Evolutionary conservation across 2,329 filamentous ascomycete genomes (phyloP).

Genomic region (Zymoseptoria brevis): DNA sequence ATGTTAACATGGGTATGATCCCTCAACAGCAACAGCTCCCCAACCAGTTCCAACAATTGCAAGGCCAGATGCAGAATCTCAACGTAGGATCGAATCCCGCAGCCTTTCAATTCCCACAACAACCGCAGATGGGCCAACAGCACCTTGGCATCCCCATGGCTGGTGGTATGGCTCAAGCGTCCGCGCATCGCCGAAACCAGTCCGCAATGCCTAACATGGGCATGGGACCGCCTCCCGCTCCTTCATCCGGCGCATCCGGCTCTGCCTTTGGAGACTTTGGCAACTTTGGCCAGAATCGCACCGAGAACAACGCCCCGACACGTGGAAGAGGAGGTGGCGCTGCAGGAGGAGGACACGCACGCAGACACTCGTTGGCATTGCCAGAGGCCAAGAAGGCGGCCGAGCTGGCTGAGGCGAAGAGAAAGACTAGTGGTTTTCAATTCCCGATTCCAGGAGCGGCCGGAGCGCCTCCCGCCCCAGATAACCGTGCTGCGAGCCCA

Average conservation of each 20-base stretch:
- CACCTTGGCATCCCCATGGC: conserved; percentile 64
- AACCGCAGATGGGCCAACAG: conserved; percentile 51
- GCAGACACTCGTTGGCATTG: conserved; percentile 87
- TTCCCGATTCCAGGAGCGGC: conserved; percentile 72
- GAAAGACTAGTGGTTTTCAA: conserved; percentile 87
- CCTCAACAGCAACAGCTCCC: conserved; percentile 73
- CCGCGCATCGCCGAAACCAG: conserved; percentile 93
- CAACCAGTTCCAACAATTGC: conserved; percentile 68
- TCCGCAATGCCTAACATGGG: conserved; percentile 90
- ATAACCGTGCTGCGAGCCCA: conserved; percentile 51
- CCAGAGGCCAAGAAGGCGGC: conserved; percentile 97
- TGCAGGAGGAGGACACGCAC: conserved; percentile 70
- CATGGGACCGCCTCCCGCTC: conserved; percentile 70
- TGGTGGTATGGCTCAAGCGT: conserved; percentile 61
- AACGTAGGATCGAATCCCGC: conserved; percentile 49
- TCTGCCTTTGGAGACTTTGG: conserved; percentile 72
- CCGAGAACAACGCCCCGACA: conserved; percentile 57
- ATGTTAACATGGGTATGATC: conserved; percentile 95
- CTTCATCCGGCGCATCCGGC: conserved; percentile 77
- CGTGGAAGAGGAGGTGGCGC: conserved; percentile 66
- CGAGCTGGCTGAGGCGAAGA: conserved; percentile 91
- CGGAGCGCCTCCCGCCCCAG: conserved; percentile 42
- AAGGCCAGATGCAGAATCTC: conserved; percentile 70
- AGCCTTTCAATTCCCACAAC: conserved; percentile 79
- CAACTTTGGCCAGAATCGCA: conserved; percentile 37